phyloP scores from a whole-genome alignment of 2,329 filamentous ascomycete genomes.

The Talaromyces sp. region DNA sequence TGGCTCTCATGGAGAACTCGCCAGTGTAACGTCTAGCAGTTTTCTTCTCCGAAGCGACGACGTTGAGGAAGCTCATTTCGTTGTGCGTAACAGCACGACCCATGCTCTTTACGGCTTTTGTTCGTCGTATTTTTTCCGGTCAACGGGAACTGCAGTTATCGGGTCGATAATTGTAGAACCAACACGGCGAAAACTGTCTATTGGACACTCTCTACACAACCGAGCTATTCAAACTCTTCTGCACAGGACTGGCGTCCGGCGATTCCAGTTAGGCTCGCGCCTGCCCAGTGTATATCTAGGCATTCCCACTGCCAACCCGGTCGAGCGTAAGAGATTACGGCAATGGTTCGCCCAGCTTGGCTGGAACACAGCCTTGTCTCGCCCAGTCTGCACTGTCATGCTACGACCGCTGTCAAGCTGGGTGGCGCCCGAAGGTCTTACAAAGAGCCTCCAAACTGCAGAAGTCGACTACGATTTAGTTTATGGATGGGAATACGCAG shows the following conservation, averaged over 20 bases:
- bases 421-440: slow-evolving; percentile 70
- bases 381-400: slow-evolving; percentile 64
- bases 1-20: slow-evolving; percentile 58
- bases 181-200: slow-evolving; percentile 75
- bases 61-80: slow-evolving; percentile 78
- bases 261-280: slow-evolving; percentile 73
- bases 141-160: slow-evolving; percentile 67
- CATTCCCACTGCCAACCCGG: slow-evolving; percentile 63
- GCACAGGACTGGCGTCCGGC: slow-evolving; percentile 67
- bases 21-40: slow-evolving; percentile 63
- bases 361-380: slow-evolving; percentile 69
- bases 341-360: slow-evolving; percentile 86
- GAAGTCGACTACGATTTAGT: slow-evolving; percentile 79
- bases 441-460: slow-evolving; percentile 66
- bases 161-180: slow-evolving; percentile 89
- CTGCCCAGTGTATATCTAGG: slow-evolving; percentile 84
- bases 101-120: slow-evolving; percentile 88
- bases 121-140: slow-evolving; percentile 74
- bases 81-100: slow-evolving; percentile 90
- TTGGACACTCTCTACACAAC: slow-evolving; percentile 83
- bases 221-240: slow-evolving; percentile 72
- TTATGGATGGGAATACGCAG: slow-evolving; percentile 70
- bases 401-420: slow-evolving; percentile 69
- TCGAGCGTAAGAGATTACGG: slow-evolving; percentile 57
- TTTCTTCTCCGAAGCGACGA: slow-evolving; percentile 69